A percentile compares a stretch with the other conserved stretches of the same genome.
phyloP scores from a whole-genome alignment of 2,329 filamentous ascomycete genomes.

The Trichoderma endophyticum region DNA sequence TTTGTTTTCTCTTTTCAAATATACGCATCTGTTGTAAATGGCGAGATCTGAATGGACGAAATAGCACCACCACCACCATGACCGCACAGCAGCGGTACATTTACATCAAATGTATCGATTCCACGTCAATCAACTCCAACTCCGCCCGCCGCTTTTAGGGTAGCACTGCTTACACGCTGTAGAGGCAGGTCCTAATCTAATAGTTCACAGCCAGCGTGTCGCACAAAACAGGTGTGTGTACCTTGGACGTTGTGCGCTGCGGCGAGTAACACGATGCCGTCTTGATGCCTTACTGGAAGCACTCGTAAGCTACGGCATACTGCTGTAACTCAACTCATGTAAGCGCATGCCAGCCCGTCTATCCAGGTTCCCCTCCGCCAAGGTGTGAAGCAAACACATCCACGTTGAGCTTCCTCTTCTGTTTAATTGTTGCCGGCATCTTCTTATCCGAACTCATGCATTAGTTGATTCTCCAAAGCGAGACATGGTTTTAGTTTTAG shows the following conservation, averaged over 20 bases:
- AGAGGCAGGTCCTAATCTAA: neutral
- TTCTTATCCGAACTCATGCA: neutral
- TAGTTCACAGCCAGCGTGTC: neutral
- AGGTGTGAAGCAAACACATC: neutral
- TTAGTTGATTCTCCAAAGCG: neutral
- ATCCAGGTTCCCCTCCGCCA: neutral
- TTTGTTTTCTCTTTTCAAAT: slow-evolving; percentile 1
- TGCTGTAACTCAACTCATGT: neutral
- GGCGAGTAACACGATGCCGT: neutral
- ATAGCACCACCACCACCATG: neutral
- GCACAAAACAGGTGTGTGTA: neutral
- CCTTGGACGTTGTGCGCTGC: neutral
- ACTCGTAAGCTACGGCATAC: neutral
- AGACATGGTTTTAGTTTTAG: neutral
- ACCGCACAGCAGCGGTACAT: neutral
- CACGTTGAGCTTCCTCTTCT: neutral
- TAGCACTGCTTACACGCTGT: neutral
- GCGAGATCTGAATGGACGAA: neutral
- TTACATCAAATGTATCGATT: neutral
- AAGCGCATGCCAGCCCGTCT: neutral
- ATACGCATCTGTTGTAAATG: neutral
- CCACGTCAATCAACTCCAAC: neutral
- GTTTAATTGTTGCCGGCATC: neutral
- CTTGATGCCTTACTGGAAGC: neutral
- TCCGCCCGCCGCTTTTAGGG: neutral